Evolutionary conservation across 352 stramenopile genomes (phyloP).

Genomic region (Pythium aphanidermatum): DNA sequence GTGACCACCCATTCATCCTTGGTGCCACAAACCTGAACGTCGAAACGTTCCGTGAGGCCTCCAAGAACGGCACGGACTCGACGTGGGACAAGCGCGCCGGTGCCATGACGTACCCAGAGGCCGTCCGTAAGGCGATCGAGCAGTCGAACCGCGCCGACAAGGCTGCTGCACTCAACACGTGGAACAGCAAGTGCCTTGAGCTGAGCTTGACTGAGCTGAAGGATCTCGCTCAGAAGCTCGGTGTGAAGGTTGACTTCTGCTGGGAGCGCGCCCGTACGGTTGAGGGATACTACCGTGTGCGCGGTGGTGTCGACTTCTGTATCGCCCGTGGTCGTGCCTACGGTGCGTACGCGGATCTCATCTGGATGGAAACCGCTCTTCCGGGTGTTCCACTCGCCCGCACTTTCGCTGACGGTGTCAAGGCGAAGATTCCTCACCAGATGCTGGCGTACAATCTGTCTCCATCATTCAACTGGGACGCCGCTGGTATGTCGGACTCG

Average conservation of each 20-base stretch:
- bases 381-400: constrained; percentile 93
- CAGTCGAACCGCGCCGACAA: constrained; percentile 58
- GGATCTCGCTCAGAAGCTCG: constrained; percentile 68
- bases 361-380: constrained; percentile 98
- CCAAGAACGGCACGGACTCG: constrained; percentile 46
- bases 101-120: constrained; percentile 96
- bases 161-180: constrained; percentile 57
- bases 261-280: constrained; percentile 95
- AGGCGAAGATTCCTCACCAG: constrained; percentile 89
- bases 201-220: constrained; percentile 75
- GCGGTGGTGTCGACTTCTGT: constrained; percentile 95
- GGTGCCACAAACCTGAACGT: constrained; percentile 90
- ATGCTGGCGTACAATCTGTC: constrained; percentile 99
- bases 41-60: constrained; percentile 81
- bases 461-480: constrained; percentile 99
- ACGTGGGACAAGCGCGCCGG: constrained; percentile 91
- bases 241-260: constrained; percentile 89
- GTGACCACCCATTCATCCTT: constrained; percentile 98
- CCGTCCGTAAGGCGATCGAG: constrained; percentile 78
- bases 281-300: constrained; percentile 97
- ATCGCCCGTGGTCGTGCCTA: constrained; percentile 94
- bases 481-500: constrained; percentile 92
- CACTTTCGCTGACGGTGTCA: constrained; percentile 92
- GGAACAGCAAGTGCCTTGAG: constrained; percentile 74
- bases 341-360: constrained; percentile 93